Evolutionary conservation across 108 stramenopile genomes (phyloP), one percentile per base, ranked within the genome.

Genomic region (Stephanodiscus minutulus): DNA sequence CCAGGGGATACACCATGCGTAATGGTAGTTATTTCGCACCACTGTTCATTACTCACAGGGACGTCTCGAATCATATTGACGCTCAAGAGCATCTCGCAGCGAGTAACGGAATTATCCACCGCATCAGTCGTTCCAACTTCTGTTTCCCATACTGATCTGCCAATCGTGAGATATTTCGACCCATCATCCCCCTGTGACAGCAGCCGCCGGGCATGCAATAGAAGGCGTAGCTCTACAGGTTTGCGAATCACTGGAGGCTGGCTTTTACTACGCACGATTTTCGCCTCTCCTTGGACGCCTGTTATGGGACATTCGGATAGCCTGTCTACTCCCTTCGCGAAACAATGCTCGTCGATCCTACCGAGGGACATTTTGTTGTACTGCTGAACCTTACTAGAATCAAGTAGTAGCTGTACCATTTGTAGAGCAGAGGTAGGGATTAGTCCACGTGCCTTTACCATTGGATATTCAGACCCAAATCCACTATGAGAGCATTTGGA

Each of bases 311-410:
- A 85, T 35, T 57, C 67, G 11, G 52, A 43, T 20, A 48, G 33
- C n/a, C 63, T 55, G 8, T 79, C 66, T 35, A 79, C 52, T 28
- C 78, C 78, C 21, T 55, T 62, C 7, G 78, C 60, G 52, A 74
- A 81, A 49, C 59, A 59, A 39, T 81, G 57, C 76, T 77, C 81
- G 41, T 82, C 76, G 24, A 37, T 37, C 22, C 81, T 72, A 15
- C 81, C 81, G 43, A 77, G 46, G 3, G 72, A 73, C 81, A 82
- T 82, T 39, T 82, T 82, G 54, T 82, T 82, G 76, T 82, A 82
- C 35, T 62, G 61, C 49, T 68, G 66, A 5, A 71, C 69, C 6
- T 76, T 52, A 28, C 62, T 49, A 22, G 76, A 77, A 64, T 82
- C 81, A 22, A 82, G 48, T 20, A 82, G 64, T 6, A 82, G 71